Evolutionary conservation across 2,329 filamentous ascomycete genomes (phyloP).

Genomic region (Ceratocystis variospora): DNA sequence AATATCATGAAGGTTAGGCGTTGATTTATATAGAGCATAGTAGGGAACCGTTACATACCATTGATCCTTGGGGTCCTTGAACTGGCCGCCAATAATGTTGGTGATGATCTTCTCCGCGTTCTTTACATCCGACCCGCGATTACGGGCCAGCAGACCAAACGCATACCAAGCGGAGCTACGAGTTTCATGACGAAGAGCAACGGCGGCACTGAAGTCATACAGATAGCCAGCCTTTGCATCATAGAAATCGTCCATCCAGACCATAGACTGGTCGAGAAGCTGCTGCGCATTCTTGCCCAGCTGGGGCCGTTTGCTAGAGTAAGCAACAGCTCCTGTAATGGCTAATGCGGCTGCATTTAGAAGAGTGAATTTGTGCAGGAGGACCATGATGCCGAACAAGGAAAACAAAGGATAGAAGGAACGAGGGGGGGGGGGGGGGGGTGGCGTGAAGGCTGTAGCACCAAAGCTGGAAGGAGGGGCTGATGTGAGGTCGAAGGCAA

Average conservation of each 20-base stretch:
- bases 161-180: slow-evolving; percentile 46
- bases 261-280: slow-evolving; percentile 38
- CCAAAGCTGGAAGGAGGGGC: neutral
- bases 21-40: neutral
- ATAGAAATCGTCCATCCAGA: slow-evolving; percentile 42
- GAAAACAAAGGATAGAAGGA: neutral
- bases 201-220: slow-evolving; percentile 33
- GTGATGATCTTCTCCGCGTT: slow-evolving; percentile 41
- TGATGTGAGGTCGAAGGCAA: neutral
- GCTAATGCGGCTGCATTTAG: slow-evolving; percentile 4
- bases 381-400: neutral
- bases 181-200: slow-evolving; percentile 42
- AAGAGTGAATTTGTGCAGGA: slow-evolving; percentile 5
- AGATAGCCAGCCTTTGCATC: slow-evolving; percentile 39
- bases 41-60: slow-evolving; percentile 28
- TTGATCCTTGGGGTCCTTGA: slow-evolving; percentile 37
- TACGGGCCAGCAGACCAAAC: slow-evolving; percentile 42
- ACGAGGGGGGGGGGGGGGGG: neutral
- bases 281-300: slow-evolving; percentile 16
- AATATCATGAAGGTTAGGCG: slow-evolving; percentile 24
- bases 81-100: slow-evolving; percentile 40
- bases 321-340: neutral
- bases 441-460: neutral
- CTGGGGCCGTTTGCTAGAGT: slow-evolving; percentile 5
- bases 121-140: slow-evolving; percentile 34